Base-by-base conservation (phyloP, 2,329 filamentous ascomycete species). In the Golovinomyces cichoracearum region DNA sequence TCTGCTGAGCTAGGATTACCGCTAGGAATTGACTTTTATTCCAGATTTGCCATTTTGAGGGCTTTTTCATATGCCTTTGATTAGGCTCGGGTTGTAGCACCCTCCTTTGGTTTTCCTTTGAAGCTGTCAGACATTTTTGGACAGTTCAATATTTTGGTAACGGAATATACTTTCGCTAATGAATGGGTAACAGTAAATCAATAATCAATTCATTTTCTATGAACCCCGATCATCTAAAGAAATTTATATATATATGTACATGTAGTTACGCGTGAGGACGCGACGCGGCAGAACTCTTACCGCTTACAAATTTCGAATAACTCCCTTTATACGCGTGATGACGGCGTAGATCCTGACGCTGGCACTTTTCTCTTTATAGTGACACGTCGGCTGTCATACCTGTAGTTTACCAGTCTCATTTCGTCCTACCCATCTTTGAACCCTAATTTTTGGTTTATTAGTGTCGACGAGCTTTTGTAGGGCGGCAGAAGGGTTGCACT, bases 81-180 rank as follows among this genome's bases (percentile, higher is more conserved):
- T 3, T 44, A 10, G 7, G 40, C 22, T 10, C 19, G 9, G 10
- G 19, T 7, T 15, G n/a, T 44, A 44, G 40, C 6, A 1, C 40
- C 22, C 3, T 27, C 3, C 13, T 22, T 44, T 12, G 7, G 6
- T 23, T n/a, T 23, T 7, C 6, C 4, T 12, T 23, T 44, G 22
- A 4, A 12, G 17, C 26, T 40, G 21, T 40, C 21, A 21, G 21
- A 17, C 15, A 40, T 40, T 12, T 35, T n/a, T n/a, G n/a, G 31
- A n/a, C 12, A 4, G n/a, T 4, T 3, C n/a, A n/a, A 10, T 41
- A 21, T 15, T 10, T 40, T 40, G 37, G 37, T 40, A 40, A 40
- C 37, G 37, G 37, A 40, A 40, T 40, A 10, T 40, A 40, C 37
- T 40, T 40, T 40, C n/a, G 37, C n/a, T 40, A 40, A 40, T n/a